These are phyloP conservation scores for Hagleromyces aurorensis DNA, from an alignment of 805 yeast genomes.

Conservation along the genomic window DNA sequence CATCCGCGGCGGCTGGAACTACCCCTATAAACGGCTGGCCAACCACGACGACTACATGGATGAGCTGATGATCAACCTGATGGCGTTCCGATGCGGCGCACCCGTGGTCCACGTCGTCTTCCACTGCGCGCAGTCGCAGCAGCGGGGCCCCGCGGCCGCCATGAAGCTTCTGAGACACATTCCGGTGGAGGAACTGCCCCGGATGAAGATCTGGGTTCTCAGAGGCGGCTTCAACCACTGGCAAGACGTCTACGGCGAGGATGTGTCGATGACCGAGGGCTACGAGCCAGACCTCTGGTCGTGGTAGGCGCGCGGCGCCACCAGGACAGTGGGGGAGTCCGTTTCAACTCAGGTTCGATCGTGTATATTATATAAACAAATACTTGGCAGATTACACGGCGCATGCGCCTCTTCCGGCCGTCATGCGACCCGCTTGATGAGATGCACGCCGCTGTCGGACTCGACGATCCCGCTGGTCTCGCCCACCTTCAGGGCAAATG, in stretches of 20 bases:
- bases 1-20: conserved; percentile 20
- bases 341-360: too few species aligned
- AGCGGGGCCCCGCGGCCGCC: conserved; percentile 85
- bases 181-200: conserved; percentile 22
- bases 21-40: conserved; percentile 18
- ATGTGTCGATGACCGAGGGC: conserved; percentile 52
- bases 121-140: conserved; percentile 89
- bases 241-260: conserved; percentile 71
- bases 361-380: too few species aligned
- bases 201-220: conserved; percentile 56
- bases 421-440: conserved; percentile 77
- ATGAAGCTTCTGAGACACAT: conserved; percentile 41
- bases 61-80: conserved; percentile 41
- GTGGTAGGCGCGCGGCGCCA: conserved; percentile 7
- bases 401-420: too few species aligned
- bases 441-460: conserved; percentile 84
- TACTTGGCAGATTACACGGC: too few species aligned
- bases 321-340: conserved; percentile 3
- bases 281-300: conserved; percentile 42
- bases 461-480: conserved; percentile 79
- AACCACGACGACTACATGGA: conserved; percentile 57
- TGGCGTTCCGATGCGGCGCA: conserved; percentile 16
- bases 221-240: conserved; percentile 81
- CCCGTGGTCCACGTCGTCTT: conserved; percentile 43
- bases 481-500: conserved; percentile 74